A percentile compares a stretch with the other conserved stretches of the same genome.
These are phyloP conservation scores for Rauvolfia tetraphylla DNA, from an alignment of 257 asterid genomes.

Conservation along the genomic window DNA sequence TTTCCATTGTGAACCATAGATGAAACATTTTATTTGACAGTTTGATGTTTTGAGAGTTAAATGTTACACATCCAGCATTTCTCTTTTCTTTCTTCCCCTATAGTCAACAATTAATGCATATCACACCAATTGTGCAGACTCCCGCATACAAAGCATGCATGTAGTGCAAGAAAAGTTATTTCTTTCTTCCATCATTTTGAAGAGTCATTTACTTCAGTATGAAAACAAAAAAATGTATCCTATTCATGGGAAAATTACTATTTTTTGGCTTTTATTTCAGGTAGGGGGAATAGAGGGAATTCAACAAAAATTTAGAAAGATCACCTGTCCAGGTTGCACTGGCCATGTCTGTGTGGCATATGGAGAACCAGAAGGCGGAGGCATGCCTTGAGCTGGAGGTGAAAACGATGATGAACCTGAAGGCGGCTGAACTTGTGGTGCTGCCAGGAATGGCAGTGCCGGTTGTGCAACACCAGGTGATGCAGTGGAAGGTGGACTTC, in stretches of 20 bases:
- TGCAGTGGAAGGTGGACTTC: slow-evolving; percentile 63
- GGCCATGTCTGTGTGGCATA: slow-evolving; percentile 81
- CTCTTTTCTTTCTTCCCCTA: not conserved
- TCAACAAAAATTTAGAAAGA: slow-evolving; percentile 5
- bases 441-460: slow-evolving; percentile 54
- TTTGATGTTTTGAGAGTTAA: not conserved
- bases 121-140: not conserved
- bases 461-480: slow-evolving; percentile 60
- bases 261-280: too few species aligned
- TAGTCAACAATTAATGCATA: too few species aligned
- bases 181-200: not conserved
- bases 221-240: not conserved
- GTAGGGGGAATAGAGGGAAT: too few species aligned
- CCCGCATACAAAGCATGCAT: not conserved
- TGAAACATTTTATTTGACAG: not conserved
- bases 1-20: not conserved
- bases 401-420: slow-evolving; percentile 69
- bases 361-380: slow-evolving; percentile 61
- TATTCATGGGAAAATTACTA: not conserved
- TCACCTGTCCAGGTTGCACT: slow-evolving; percentile 73
- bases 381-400: slow-evolving; percentile 48
- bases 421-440: slow-evolving; percentile 58
- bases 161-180: not conserved
- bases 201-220: not conserved
- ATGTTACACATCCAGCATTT: not conserved